Evolutionary conservation across 352 stramenopile genomes (phyloP).

Genomic region (Globisporangium mamillatum): DNA sequence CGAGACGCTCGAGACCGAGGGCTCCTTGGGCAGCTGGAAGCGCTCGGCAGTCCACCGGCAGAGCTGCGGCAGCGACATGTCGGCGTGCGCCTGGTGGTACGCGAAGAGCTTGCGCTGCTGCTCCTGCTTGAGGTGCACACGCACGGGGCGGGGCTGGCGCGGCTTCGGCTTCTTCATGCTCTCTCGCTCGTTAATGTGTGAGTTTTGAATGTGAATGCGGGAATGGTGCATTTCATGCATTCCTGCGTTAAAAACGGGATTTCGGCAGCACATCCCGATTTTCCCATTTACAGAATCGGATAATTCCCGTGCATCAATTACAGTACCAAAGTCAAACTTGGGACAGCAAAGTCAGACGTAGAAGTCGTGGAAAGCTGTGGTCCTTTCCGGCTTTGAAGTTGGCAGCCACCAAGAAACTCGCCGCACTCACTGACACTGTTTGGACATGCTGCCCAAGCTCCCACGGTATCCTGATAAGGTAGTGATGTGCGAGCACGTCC

Average conservation of each 20-base stretch:
- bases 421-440: too few relatives aligned
- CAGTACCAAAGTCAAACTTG: neutral
- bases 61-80: slow-evolving; percentile 1
- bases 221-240: neutral
- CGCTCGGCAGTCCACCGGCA: neutral
- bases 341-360: too few relatives aligned
- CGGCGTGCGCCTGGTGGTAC: neutral
- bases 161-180: neutral
- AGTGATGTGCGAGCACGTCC: too few relatives aligned
- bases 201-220: neutral
- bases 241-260: neutral
- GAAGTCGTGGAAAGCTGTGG: too few relatives aligned
- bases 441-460: too few relatives aligned
- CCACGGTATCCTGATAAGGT: too few relatives aligned
- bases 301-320: neutral
- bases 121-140: neutral
- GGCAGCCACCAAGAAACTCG: too few relatives aligned
- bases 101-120: slow-evolving; percentile 7
- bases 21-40: neutral
- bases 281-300: neutral
- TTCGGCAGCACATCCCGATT: neutral
- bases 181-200: neutral
- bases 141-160: neutral
- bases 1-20: neutral
- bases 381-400: too few relatives aligned